A percentile compares a stretch with the other conserved stretches of the same genome.
Conservation (phyloP, 2,329 filamentous ascomycete species). For the Cadophora sp. region DNA sequence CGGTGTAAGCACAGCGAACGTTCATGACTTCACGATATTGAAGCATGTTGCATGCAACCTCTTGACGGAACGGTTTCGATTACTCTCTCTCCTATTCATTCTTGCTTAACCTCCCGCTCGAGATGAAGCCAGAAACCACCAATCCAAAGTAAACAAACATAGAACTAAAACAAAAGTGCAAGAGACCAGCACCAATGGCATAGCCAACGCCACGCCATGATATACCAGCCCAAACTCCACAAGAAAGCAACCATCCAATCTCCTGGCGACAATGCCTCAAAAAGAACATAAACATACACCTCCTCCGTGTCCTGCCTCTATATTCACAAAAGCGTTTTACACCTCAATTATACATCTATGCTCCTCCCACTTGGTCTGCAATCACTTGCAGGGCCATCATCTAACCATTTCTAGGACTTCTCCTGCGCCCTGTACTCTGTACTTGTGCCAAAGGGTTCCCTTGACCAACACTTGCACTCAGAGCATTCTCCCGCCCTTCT, state of each 20-base stretch:
- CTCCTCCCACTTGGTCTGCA: background rate
- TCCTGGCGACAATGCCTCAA: background rate
- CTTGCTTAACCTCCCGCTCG: background rate
- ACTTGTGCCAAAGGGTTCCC: conserved; percentile 21
- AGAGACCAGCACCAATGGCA: conserved; percentile 3
- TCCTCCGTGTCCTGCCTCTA: background rate
- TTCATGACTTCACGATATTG: too few relatives aligned
- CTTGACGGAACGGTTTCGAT: background rate
- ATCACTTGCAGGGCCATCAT: background rate
- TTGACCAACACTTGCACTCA: conserved; percentile 23
- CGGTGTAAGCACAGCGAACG: too few relatives aligned
- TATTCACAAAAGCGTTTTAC: background rate
- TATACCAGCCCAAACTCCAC: conserved; percentile 13
- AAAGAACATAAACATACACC: background rate
- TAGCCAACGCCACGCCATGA: conserved; percentile 15
- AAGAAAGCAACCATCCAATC: background rate
- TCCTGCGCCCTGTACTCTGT: conserved; percentile 41
- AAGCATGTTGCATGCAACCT: too few relatives aligned
- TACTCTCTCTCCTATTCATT: background rate
- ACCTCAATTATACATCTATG: background rate
- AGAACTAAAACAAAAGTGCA: conserved; percentile 1
- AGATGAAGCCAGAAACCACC: background rate
- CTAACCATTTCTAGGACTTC: conserved; percentile 32
- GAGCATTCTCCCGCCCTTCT: conserved; percentile 53
- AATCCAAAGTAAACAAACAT: background rate